Evolutionary conservation across 2,329 filamentous ascomycete species (phyloP), one percentile per base, ranked within the genome.

Genomic region (Fusarium sp.): DNA sequence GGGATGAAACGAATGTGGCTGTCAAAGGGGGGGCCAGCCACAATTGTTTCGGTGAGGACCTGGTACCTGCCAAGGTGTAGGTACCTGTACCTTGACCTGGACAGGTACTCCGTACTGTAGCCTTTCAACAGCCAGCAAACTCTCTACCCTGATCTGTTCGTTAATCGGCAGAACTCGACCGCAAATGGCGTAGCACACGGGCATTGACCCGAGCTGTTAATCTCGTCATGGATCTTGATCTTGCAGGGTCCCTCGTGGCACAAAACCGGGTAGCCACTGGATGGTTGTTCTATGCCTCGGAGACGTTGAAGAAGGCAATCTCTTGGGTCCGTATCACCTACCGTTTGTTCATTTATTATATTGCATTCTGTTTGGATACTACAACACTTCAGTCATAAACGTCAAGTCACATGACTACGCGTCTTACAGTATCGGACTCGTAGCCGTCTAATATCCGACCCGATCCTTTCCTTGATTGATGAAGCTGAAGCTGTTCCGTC

Each of bases 371-470:
- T 52, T 52, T 52, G 17, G 27, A n/a, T n/a, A 32, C 17, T 50
- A 50, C 17, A 17, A n/a, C 43, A 25, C 22, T 47, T 50, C 45
- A 6, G 8, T 32, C 17, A 32, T 6, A 52, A 32, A 20, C 27
- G 47, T 14, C 5, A 35, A 10, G 22, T 69, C 71, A 74, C 71
- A 70, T 74, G 71, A 74, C 37, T 33, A 12, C 11, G n/a, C 15
- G 35, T 56, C 7, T 32, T 17, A 35, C 33, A 35, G 33, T 37
- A 37, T 37, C 35, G 35, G 35, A 37, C 35, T 20, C 47, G 47
- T 52, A 6, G 5, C 27, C 54, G 35, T 45, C 32, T 59, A 59
- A 45, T 57, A 64, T 33, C 62, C 62, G 50, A 30, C 32, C 57
- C 27, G 40, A 54, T 50, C 68, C 20, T 35, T 65, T 45, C 30